Evolutionary conservation across 1,284 basidiomycete genomes (phyloP).

Genomic region (Ganoderma multipileum): DNA sequence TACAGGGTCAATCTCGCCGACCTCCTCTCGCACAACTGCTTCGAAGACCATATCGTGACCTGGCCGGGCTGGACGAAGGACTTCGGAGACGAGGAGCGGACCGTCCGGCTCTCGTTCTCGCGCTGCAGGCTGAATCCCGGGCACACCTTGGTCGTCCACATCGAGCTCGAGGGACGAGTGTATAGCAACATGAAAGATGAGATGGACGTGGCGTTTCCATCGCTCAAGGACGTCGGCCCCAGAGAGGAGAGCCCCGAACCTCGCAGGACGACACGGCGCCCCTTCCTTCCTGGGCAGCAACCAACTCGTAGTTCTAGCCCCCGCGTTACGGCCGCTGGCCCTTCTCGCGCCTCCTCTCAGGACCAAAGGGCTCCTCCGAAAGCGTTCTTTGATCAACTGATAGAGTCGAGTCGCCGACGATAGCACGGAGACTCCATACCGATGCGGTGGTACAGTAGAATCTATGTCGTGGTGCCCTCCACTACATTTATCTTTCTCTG

Average conservation of each 20-base stretch:
- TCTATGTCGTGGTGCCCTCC: too few species aligned
- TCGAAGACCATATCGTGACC: constrained; percentile 2
- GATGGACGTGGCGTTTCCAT: background rate
- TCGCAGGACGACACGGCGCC: background rate
- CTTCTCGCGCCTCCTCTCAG: too few species aligned
- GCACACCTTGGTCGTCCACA: constrained; percentile 7
- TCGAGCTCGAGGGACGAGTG: constrained; percentile 4
- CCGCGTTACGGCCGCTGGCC: background rate
- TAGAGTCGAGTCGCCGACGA: background rate
- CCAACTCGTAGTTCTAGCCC: background rate
- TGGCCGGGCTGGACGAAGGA: constrained; percentile 5
- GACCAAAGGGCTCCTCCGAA: background rate
- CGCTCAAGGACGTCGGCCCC: background rate
- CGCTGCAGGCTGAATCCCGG: constrained; percentile 4
- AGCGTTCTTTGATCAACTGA: background rate
- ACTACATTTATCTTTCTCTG: too few species aligned
- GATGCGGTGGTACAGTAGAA: too few species aligned
- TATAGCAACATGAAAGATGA: background rate
- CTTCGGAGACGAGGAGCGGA: constrained; percentile 7
- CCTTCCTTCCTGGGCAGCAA: background rate
- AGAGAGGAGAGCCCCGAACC: background rate
- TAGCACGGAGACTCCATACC: too few species aligned
- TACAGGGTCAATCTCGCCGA: background rate
- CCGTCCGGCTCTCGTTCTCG: constrained; percentile 12
- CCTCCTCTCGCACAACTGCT: constrained; percentile 8